A percentile compares a stretch with the other conserved stretches of the same genome.
Conservation (phyloP, 192 early-diverging fungal genomes). For the Lobosporangium transversale region DNA sequence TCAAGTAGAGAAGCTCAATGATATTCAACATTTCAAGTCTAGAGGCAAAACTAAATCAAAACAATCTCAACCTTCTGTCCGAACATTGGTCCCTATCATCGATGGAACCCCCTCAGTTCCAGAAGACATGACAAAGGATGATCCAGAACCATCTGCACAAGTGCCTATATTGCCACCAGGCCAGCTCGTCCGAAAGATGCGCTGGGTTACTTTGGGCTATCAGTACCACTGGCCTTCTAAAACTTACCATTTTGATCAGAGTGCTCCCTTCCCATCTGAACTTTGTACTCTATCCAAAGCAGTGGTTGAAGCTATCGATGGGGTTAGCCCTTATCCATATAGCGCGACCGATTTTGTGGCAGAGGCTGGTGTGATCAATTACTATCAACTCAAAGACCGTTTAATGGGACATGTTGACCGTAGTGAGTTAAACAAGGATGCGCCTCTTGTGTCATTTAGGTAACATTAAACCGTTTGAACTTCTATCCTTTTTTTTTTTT, state of each 20-base stretch:
- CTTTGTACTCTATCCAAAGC: conserved; percentile 68
- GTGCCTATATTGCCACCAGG: conserved; percentile 52
- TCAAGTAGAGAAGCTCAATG: no score
- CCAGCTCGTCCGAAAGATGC: conserved; percentile 61
- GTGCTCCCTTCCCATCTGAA: conserved; percentile 74
- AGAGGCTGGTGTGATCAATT: conserved; percentile 96
- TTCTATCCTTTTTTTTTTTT: no score
- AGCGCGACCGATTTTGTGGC: conserved; percentile 65
- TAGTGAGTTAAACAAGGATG: conserved; percentile 86
- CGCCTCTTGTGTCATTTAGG: conserved; percentile 86
- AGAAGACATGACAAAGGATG: conserved; percentile 31
- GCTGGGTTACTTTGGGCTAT: conserved; percentile 81
- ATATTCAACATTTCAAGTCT: no score
- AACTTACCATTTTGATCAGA: conserved; percentile 77
- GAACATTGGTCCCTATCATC: conserved; percentile 34
- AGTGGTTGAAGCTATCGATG: conserved; percentile 72
- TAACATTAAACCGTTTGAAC: conserved; percentile 50
- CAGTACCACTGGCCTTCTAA: conserved; percentile 88
- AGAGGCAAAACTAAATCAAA: conserved; percentile 32
- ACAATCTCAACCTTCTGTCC: conserved; percentile 12
- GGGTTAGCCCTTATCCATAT: conserved; percentile 66
- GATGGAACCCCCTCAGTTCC: conserved; percentile 32
- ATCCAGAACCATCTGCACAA: conserved; percentile 48
- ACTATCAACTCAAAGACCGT: conserved; percentile 83
- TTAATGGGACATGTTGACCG: conserved; percentile 95